Percentiles rank a stretch among this genome's conserved stretches.
Evolutionary conservation across 345 rosid species (phyloP).

Genomic region (Cardamine chenopodiifolia): DNA sequence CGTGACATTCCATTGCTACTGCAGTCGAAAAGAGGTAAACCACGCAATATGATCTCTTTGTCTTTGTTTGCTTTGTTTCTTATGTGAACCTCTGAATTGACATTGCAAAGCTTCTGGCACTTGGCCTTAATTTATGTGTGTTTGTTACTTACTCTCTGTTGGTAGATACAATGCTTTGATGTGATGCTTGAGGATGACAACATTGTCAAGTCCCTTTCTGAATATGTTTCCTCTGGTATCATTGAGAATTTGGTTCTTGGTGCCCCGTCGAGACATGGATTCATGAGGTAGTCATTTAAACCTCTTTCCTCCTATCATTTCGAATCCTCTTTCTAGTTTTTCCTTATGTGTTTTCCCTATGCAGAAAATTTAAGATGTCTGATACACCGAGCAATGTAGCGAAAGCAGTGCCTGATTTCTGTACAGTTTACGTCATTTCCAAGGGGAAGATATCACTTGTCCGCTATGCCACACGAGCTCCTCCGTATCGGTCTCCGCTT

Average conservation of each 20-base stretch:
- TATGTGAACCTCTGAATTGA: not conserved
- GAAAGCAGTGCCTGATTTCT: conserved; percentile 81
- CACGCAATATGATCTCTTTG: not conserved
- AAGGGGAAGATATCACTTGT: conserved; percentile 76
- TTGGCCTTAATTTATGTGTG: not conserved
- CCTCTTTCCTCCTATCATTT: not conserved
- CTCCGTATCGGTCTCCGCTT: conserved; percentile 69
- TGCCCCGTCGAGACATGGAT: conserved; percentile 67
- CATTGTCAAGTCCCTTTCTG: conserved; percentile 66
- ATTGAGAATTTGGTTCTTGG: conserved; percentile 84
- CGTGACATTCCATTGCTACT: conserved; percentile 79
- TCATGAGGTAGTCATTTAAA: conserved; percentile 55
- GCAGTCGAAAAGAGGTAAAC: conserved; percentile 83
- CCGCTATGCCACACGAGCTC: conserved; percentile 57
- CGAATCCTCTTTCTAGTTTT: not conserved
- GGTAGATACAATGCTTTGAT: conserved; percentile 67
- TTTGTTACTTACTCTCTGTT: not conserved
- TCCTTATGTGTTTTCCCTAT: conserved; percentile 1
- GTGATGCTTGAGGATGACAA: conserved; percentile 66
- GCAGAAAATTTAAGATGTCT: conserved; percentile 69
- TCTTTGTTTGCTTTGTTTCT: not conserved
- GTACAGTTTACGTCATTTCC: conserved; percentile 71
- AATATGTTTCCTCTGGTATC: conserved; percentile 68
- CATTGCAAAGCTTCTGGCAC: not conserved
- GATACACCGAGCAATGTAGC: conserved; percentile 63